phyloP scores from a whole-genome alignment of 148 eudicot species.

The Rhododendron williamsianum region DNA sequence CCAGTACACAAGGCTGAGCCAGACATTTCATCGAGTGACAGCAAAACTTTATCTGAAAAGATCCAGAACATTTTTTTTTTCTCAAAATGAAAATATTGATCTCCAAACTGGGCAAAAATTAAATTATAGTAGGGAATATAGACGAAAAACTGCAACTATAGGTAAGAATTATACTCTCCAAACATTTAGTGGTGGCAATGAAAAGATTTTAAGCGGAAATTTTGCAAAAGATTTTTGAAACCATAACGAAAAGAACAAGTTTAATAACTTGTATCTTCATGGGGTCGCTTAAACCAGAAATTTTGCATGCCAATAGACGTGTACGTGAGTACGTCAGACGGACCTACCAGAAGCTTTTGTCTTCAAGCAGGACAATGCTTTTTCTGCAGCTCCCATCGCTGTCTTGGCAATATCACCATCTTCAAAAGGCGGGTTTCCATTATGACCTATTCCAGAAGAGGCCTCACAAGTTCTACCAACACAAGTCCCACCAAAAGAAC shows the following conservation, averaged over 20 bases:
- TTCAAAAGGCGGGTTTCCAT: conserved; percentile 23
- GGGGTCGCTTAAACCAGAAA: not conserved
- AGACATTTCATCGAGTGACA: not conserved
- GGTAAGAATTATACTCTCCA: not conserved
- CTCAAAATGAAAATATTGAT: too few species aligned
- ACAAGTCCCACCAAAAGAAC: conserved; percentile 32
- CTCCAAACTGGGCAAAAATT: not conserved
- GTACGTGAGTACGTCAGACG: not conserved
- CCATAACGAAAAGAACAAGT: not conserved
- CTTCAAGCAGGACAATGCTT: conserved; percentile 54
- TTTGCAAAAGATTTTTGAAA: not conserved
- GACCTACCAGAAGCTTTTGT: conserved; percentile 30
- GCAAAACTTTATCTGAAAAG: not conserved
- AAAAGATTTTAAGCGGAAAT: not conserved
- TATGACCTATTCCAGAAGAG: conserved; percentile 24
- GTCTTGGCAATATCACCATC: conserved; percentile 42
- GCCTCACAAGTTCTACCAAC: conserved; percentile 16
- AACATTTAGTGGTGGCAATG: not conserved
- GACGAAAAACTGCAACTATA: not conserved
- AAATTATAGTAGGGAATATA: not conserved
- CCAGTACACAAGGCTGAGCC: not conserved
- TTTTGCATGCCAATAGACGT: not conserved
- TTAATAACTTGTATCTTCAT: not conserved
- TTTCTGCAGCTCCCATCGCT: conserved; percentile 71
- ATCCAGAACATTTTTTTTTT: too few species aligned